These are phyloP conservation scores for Hydnomerulius pinastri DNA, from an alignment of 768 basidiomycete species.

Conservation along the genomic window DNA sequence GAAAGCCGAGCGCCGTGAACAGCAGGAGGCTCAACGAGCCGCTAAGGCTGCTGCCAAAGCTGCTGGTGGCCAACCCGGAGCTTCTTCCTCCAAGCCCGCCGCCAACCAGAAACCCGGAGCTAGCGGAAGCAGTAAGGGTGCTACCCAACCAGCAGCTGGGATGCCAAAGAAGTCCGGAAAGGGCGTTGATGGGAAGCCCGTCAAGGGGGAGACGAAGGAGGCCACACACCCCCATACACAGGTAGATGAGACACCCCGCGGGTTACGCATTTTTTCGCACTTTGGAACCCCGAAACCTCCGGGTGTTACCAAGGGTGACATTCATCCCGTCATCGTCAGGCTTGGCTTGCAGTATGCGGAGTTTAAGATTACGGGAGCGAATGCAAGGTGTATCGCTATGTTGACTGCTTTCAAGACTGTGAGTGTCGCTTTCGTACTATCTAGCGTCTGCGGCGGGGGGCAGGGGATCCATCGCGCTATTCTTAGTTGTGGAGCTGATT, in stretches of 20 bases:
- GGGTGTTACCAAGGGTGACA: constrained; percentile 68
- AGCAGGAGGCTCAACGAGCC: constrained; percentile 79
- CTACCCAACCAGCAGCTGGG: constrained; percentile 11
- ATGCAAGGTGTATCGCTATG: constrained; percentile 93
- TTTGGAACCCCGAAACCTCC: constrained; percentile 72
- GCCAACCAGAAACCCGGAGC: constrained; percentile 29
- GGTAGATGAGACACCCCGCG: constrained; percentile 45
- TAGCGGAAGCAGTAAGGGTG: constrained; percentile 22
- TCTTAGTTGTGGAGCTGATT: constrained; percentile 10
- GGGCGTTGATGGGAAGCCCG: constrained; percentile 15
- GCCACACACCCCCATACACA: constrained; percentile 28
- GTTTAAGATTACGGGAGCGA: constrained; percentile 92
- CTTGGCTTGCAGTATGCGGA: constrained; percentile 89
- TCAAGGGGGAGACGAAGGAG: constrained; percentile 30
- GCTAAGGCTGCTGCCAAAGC: constrained; percentile 62
- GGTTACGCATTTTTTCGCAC: constrained; percentile 84
- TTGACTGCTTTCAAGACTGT: constrained; percentile 91
- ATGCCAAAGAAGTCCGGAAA: constrained; percentile 30
- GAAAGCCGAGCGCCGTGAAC: constrained; percentile 77
- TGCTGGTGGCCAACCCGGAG: constrained; percentile 18
- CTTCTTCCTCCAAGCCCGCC: constrained; percentile 24
- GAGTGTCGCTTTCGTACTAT: constrained; percentile 28
- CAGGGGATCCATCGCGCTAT: not conserved
- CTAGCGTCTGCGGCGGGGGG: not conserved
- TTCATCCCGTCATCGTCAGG: constrained; percentile 86